phyloP scores from a whole-genome alignment of 176 grass and related monocot genomes.

The Metroxylon sagu region DNA sequence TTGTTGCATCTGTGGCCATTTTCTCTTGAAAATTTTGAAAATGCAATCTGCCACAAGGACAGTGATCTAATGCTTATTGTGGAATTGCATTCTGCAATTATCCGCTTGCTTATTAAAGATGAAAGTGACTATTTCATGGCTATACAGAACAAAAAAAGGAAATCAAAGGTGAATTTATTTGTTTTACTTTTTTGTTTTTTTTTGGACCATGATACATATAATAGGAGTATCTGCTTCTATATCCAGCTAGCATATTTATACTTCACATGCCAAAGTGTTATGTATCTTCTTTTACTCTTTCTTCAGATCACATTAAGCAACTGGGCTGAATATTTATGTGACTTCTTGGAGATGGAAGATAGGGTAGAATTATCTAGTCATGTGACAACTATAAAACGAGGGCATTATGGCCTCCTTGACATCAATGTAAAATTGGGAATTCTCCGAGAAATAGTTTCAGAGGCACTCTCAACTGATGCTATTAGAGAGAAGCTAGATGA shows the following conservation, averaged over 20 bases:
- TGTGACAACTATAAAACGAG: conserved; percentile 58
- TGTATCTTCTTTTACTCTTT: neutral
- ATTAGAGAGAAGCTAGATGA: conserved; percentile 61
- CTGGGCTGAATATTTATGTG: conserved; percentile 67
- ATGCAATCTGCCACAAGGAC: conserved; percentile 77
- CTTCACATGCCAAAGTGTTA: too few species aligned
- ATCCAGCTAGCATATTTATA: too few species aligned
- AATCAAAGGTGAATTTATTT: conserved; percentile 41
- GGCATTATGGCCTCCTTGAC: conserved; percentile 71
- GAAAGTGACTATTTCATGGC: conserved; percentile 49
- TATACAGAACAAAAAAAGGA: conserved; percentile 53
- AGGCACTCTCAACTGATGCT: conserved; percentile 54
- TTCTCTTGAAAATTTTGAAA: conserved; percentile 75
- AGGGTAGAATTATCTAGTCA: conserved; percentile 42
- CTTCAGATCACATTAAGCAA: conserved; percentile 54
- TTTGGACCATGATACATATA: neutral
- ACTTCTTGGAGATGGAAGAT: conserved; percentile 63
- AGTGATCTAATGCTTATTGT: conserved; percentile 57
- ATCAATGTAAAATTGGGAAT: conserved; percentile 55
- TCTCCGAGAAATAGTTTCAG: conserved; percentile 50
- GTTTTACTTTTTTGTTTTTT: conserved; percentile 6
- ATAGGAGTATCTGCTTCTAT: too few species aligned
- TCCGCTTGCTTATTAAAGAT: conserved; percentile 67
- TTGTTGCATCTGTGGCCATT: conserved; percentile 67
- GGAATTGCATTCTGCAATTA: conserved; percentile 61